Conservation (phyloP, 2,329 filamentous ascomycete species). For the Orbilia javanica region DNA sequence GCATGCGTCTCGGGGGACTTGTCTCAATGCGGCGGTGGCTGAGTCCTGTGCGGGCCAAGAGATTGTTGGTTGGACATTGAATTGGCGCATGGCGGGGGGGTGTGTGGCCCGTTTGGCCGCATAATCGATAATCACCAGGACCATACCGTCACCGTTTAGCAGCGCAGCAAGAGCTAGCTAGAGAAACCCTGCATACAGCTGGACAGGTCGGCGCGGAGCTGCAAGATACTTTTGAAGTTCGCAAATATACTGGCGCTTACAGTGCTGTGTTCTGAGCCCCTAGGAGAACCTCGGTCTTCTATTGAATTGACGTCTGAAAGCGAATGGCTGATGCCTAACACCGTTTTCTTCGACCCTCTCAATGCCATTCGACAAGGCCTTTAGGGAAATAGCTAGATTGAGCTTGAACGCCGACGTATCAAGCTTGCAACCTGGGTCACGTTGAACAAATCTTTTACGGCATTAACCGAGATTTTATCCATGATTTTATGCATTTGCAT, state of each 20-base stretch:
- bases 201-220: conserved; percentile 8
- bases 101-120: conserved; percentile 17
- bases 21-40: conserved; percentile 57
- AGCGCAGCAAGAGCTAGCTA: background rate
- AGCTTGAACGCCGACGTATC: conserved; percentile 36
- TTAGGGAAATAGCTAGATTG: background rate
- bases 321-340: conserved; percentile 43
- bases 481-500: conserved; percentile 2
- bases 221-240: conserved; percentile 27
- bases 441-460: conserved; percentile 29
- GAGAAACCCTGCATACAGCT: conserved; percentile 22
- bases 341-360: conserved; percentile 4
- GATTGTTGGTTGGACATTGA: conserved; percentile 22
- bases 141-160: background rate
- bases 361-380: conserved; percentile 22
- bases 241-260: conserved; percentile 16
- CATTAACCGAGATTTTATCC: conserved; percentile 28
- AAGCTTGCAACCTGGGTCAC: conserved; percentile 7
- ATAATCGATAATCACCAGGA: conserved; percentile 22
- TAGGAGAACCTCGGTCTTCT: background rate
- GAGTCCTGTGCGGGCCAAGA: conserved; percentile 52
- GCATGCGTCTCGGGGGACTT: conserved; percentile 47
- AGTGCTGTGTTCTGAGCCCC: background rate
- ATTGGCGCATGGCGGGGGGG: background rate
- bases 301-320: conserved; percentile 12